These are phyloP conservation scores for Arthroderma sp. DNA, from an alignment of 2,329 filamentous ascomycete species.

Conservation along the genomic window DNA sequence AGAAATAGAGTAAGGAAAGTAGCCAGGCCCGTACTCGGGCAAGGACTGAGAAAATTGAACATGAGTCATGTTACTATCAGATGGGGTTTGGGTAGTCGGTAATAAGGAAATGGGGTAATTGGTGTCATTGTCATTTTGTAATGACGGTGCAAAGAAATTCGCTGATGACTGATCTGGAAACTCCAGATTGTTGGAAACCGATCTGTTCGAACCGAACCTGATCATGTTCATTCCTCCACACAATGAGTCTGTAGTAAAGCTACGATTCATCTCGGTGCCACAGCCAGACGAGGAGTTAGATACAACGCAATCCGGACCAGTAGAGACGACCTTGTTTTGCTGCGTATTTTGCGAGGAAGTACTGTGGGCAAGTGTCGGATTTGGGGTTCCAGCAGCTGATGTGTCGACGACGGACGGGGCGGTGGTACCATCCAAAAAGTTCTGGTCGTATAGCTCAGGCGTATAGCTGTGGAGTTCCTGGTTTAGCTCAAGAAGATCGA, in stretches of 20 bases:
- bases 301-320: conserved; percentile 8
- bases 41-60: conserved; percentile 22
- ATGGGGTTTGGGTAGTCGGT: conserved; percentile 17
- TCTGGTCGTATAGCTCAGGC: conserved; percentile 9
- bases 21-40: conserved; percentile 22
- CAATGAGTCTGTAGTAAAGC: conserved; percentile 35
- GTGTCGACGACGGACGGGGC: neutral
- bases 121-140: conserved; percentile 20
- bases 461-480: neutral
- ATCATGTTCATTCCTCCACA: conserved; percentile 35
- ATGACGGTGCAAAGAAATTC: conserved; percentile 21
- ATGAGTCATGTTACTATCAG: conserved; percentile 21
- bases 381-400: conserved; percentile 4
- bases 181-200: conserved; percentile 20
- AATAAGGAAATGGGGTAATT: conserved; percentile 19
- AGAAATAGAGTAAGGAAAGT: conserved; percentile 22
- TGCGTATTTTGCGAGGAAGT: neutral
- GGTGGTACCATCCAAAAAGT: conserved; percentile 18
- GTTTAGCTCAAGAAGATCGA: neutral
- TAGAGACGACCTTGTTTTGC: neutral
- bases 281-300: neutral
- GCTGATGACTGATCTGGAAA: conserved; percentile 18
- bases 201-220: conserved; percentile 32
- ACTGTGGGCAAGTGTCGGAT: conserved; percentile 4
- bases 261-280: conserved; percentile 35